Evolutionary conservation across 495 filamentous ascomycete species (phyloP).

Genomic region (Penicillium mononematosum): DNA sequence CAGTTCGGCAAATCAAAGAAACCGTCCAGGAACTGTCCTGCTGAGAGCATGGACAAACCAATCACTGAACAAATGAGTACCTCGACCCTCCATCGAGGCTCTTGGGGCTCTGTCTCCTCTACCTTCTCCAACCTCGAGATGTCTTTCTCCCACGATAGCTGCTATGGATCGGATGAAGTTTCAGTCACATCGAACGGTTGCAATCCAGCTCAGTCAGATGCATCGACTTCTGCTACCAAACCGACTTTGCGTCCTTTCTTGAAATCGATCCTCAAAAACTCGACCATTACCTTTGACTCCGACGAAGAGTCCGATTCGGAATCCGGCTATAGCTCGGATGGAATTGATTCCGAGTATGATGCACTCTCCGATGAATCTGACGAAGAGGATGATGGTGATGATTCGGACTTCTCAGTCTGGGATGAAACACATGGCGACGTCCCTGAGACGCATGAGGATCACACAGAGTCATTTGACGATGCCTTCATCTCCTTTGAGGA

Average conservation of each 20-base stretch:
- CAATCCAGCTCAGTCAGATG: constrained; percentile 24
- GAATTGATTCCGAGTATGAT: constrained; percentile 38
- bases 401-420: constrained; percentile 40
- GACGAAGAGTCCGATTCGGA: constrained; percentile 37
- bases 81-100: constrained; percentile 31
- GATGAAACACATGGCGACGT: constrained; percentile 34
- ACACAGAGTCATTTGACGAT: constrained; percentile 41
- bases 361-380: constrained; percentile 30
- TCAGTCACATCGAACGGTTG: constrained; percentile 39
- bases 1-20: neutral
- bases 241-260: constrained; percentile 30
- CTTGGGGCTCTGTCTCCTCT: constrained; percentile 48
- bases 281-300: constrained; percentile 24
- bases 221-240: constrained; percentile 19
- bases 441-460: constrained; percentile 35
- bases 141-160: constrained; percentile 48
- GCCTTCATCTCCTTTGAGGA: constrained; percentile 43
- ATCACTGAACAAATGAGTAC: constrained; percentile 27
- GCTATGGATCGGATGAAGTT: constrained; percentile 47
- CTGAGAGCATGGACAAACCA: constrained; percentile 8
- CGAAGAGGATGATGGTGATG: constrained; percentile 34
- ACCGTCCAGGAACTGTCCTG: neutral
- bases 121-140: constrained; percentile 40
- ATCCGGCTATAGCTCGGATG: constrained; percentile 46
- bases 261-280: constrained; percentile 46